A percentile compares a stretch with the other conserved stretches of the same genome.
Evolutionary conservation across 176 grass and related monocot genomes (phyloP).

Genomic region (Lolium perenne): DNA sequence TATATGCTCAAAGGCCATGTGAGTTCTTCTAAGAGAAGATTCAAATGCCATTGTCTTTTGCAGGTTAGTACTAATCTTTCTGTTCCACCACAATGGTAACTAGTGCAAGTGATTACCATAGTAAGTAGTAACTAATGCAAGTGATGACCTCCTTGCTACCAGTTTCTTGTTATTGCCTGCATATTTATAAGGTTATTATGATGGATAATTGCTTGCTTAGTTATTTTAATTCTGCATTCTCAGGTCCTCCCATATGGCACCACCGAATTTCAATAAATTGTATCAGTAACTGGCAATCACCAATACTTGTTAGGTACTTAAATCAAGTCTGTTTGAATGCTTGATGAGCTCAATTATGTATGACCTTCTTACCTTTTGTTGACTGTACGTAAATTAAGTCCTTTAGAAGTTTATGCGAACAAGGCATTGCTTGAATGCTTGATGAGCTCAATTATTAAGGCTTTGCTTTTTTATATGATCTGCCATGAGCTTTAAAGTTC

Average conservation of each 20-base stretch:
- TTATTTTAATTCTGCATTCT: conserved; percentile 4
- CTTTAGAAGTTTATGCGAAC: background rate
- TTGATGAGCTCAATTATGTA: background rate
- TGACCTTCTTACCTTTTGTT: background rate
- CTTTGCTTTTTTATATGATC: conserved; percentile 35
- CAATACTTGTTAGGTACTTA: background rate
- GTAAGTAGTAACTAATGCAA: background rate
- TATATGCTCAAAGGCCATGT: conserved; percentile 63
- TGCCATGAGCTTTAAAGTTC: conserved; percentile 16
- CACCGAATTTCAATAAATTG: background rate
- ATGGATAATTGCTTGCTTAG: background rate
- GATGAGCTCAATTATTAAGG: background rate
- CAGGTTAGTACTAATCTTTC: conserved; percentile 59
- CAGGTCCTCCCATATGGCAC: background rate
- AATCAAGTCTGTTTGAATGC: background rate
- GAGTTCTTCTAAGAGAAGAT: conserved; percentile 65
- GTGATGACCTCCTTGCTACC: conserved; percentile 6
- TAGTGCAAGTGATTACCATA: background rate
- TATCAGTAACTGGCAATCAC: background rate
- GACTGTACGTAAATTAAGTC: conserved; percentile 18
- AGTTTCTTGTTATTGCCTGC: conserved; percentile 1
- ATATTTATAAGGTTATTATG: conserved; percentile 1
- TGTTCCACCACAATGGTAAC: conserved; percentile 12
- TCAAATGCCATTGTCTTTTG: conserved; percentile 75
- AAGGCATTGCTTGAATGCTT: conserved; percentile 18